Evolutionary conservation across 2,329 filamentous ascomycete genomes (phyloP), one percentile per base, ranked within the genome.

Genomic region (Epichloe scottii): DNA sequence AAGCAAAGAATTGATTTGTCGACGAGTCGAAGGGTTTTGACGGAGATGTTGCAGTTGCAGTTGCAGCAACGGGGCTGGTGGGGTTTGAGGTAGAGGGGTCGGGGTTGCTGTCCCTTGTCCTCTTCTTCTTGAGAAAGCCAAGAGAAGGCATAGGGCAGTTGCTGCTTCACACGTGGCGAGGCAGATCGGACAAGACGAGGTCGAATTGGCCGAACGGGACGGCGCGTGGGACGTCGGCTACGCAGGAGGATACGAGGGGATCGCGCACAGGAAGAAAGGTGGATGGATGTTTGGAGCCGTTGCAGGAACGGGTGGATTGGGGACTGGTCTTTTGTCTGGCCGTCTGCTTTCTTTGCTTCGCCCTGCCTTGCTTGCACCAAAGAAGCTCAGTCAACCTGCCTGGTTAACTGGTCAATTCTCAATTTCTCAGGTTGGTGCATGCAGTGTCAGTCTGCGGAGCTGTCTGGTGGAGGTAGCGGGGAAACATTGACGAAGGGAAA

Each of bases 111-210:
- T 96, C 89, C 81, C 89, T 94, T 73, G 89, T 95, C 81, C 89
- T 85, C 80, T 95, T 95, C 81, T 95, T 97, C 81, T 96, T 96
- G 68, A 97, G 82, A 67, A 96, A 89, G 71, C 89, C 89, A 76
- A 96, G 81, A 70, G 81, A 87, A 83, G 90, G 93, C 93, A 98
- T 97, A 65, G 63, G 68, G 41, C 46, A 51, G 45, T 35, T 59
- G 49, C 45, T 56, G 51, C 50, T 55, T 48, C 42, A 45, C 49
- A 45, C 50, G 53, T 49, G 34, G 49, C 21, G 42, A 50, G 46
- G 50, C 46, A 42, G 51, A 42, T 34, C 39, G 44, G 21, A 35
- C 21, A 39, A 41, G 30, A 34, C 15, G 35, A 43, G 26, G 30
- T 38, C 48, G 49, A 49, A 53, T 45, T 47, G 48, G 34, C 44